Evolutionary conservation across 2,329 filamentous ascomycete genomes (phyloP).

Genomic region (Stemphylium vesicarium): DNA sequence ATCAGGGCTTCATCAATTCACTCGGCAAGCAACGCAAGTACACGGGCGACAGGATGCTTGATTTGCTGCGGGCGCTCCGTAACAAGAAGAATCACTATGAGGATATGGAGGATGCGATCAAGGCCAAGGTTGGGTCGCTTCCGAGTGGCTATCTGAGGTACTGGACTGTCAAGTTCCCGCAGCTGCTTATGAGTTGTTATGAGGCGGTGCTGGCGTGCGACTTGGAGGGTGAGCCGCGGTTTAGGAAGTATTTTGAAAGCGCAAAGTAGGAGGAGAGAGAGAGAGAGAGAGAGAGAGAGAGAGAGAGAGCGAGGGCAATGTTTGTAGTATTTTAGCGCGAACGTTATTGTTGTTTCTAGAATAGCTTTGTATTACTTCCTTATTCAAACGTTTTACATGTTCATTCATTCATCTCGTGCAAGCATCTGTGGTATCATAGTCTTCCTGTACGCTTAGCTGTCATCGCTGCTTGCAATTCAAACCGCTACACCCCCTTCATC

Average conservation of each 20-base stretch:
- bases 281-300: too few species aligned
- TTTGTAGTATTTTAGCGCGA: background rate
- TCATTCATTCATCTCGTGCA: too few species aligned
- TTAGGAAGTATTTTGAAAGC: conserved; percentile 15
- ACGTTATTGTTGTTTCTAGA: background rate
- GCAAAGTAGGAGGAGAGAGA: conserved; percentile 6
- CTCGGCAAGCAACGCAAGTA: conserved; percentile 96
- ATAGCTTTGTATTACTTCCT: background rate
- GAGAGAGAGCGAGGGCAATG: background rate
- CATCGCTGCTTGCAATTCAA: too few species aligned
- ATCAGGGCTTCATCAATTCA: conserved; percentile 83
- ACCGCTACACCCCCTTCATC: too few species aligned
- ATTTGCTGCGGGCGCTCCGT: conserved; percentile 83
- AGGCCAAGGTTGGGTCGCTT: conserved; percentile 72
- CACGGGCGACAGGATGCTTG: conserved; percentile 80
- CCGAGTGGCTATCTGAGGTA: conserved; percentile 84
- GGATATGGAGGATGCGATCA: conserved; percentile 86
- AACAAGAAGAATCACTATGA: conserved; percentile 99
- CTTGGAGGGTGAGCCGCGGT: conserved; percentile 11
- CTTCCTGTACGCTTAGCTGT: too few species aligned
- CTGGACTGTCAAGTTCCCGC: conserved; percentile 81
- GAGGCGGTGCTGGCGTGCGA: conserved; percentile 44
- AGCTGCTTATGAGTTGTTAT: conserved; percentile 79
- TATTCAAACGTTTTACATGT: too few species aligned
- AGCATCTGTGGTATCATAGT: too few species aligned